A percentile compares a stretch with the other conserved stretches of the same genome.
These are phyloP conservation scores for Puccinia hordei DNA, from an alignment of 1,284 basidiomycete species.

Conservation along the genomic window DNA sequence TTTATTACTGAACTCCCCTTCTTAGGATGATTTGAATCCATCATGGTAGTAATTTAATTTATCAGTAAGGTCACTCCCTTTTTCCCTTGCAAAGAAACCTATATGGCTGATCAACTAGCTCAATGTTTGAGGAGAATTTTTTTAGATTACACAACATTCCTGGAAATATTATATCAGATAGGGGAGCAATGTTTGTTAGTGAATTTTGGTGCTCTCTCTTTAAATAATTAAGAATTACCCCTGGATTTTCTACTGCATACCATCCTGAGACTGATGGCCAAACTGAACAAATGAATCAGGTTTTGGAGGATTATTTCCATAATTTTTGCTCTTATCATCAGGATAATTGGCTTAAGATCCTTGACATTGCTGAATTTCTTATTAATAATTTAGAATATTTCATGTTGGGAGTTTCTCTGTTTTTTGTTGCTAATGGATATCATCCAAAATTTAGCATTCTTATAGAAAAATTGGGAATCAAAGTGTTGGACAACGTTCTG, in stretches of 20 bases:
- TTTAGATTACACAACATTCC: conserved; percentile 6
- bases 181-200: conserved; percentile 1
- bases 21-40: conserved; percentile 9
- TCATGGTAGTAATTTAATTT: conserved; percentile 15
- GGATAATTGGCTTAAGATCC: no score
- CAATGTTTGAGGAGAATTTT: background rate
- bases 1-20: no score
- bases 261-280: no score
- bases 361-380: no score
- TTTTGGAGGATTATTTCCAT: conserved; percentile 51
- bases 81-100: conserved; percentile 5
- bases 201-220: no score
- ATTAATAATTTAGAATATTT: no score
- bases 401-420: conserved; percentile 60
- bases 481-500: background rate
- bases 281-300: conserved; percentile 9
- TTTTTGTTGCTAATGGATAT: conserved; percentile 61
- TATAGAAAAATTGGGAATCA: conserved; percentile 11
- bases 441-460: no score
- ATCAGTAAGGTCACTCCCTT: conserved; percentile 16
- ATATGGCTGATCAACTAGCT: background rate
- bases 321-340: conserved; percentile 51
- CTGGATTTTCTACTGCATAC: no score
- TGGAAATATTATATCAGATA: conserved; percentile 10
- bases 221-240: no score